Base-by-base conservation (phyloP, 371 early-diverging fungal genomes). In the Mucor velutinosus region DNA sequence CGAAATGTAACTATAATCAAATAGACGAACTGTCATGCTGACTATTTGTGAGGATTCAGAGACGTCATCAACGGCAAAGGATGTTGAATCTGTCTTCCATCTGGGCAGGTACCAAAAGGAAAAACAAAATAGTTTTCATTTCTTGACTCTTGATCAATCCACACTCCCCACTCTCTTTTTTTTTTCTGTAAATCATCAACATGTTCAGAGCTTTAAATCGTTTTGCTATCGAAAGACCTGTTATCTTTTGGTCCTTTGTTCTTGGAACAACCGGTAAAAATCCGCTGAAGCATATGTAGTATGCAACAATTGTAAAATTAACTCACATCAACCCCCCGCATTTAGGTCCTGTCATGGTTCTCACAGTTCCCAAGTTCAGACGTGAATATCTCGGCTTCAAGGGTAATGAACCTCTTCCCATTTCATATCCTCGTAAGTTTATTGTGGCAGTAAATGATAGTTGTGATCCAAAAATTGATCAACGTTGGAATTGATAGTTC, bases 381-480 rank as follows among this genome's bases (percentile, higher is more conserved):
- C 83, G 83, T 64, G 74, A 82, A 45, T 82, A 77, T 64, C 78
- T 82, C 67, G 83, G 83, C 15, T 82, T 72, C 76, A 78, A 82
- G 75, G 79, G 80, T 29, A 65, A 76, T 51, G 77, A 71, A 53
- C 64, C 64, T 32, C 75, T 82, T 57, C 83, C 83, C 49, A 41
- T 80, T 25, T 80, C 80, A 49, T 82, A 82, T 68, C 83, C 83
- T 71, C 67, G 83, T 82, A 78, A 1, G 81, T 75, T 62, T 33
- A 2, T 58, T 25, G 23, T 15, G 11, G 23, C 14, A 37, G 37
- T 39, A 35, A 19, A 19, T 14, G 21, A 15, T 32, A 29, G 15
- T 19, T 37, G 15, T 21, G 29, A 43, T 27, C 12, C 47, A 47
- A 3, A 51, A 11, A 37, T 25, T 35, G 21, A 39, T n/a, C 41